Percentiles rank a stretch among this genome's conserved stretches.
These are phyloP conservation scores for Clausena lansium DNA, from an alignment of 345 rosid genomes.

Conservation along the genomic window DNA sequence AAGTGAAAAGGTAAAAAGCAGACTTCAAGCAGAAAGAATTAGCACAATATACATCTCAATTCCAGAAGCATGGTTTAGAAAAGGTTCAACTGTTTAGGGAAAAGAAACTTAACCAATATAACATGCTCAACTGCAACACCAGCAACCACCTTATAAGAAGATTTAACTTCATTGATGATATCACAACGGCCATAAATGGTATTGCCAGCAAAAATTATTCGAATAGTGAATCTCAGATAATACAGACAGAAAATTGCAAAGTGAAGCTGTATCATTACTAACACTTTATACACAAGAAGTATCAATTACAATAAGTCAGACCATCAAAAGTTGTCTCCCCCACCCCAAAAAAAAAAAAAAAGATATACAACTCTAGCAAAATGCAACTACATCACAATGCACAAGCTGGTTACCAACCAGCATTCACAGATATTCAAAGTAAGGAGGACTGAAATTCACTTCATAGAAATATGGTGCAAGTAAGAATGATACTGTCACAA, in stretches of 20 bases:
- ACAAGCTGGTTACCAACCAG: not conserved
- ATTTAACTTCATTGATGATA: not conserved
- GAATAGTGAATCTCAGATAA: not conserved
- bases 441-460: not conserved
- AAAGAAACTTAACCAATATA: conserved; percentile 1
- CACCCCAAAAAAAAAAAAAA: not conserved
- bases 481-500: not conserved
- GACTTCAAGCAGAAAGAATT: conserved; percentile 3
- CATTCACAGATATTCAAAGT: not conserved
- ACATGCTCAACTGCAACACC: not conserved
- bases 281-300: not conserved
- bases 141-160: not conserved
- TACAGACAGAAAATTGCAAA: not conserved
- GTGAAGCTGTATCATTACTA: not conserved
- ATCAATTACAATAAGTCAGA: not conserved
- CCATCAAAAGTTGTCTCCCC: not conserved
- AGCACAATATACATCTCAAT: not conserved
- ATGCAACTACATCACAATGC: not conserved
- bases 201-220: not conserved
- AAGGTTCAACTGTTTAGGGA: not conserved
- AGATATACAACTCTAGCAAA: not conserved
- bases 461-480: not conserved
- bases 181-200: not conserved
- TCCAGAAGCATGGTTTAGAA: not conserved
- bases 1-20: not conserved